Conservation (phyloP, 345 rosid genomes). For the Trapa incisa region DNA sequence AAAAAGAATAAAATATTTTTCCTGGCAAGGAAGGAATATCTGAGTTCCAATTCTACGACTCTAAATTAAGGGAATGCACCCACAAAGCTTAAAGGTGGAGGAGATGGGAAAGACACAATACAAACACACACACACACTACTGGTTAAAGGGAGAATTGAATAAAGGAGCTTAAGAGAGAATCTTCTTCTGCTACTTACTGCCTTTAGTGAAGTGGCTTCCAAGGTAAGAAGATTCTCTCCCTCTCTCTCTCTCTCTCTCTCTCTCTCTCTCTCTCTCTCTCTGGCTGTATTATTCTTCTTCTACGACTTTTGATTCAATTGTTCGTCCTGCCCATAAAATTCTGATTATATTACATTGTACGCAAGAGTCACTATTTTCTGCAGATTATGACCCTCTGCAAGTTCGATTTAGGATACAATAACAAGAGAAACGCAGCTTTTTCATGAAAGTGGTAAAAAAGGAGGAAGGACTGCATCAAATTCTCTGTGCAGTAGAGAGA, state of each 20-base stretch:
- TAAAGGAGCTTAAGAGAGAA: slow-evolving; percentile 34
- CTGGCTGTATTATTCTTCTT: background rate
- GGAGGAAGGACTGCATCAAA: slow-evolving; percentile 30
- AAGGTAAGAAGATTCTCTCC: slow-evolving; percentile 60
- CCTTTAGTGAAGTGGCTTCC: slow-evolving; percentile 65
- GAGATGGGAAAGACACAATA: background rate
- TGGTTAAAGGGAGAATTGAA: slow-evolving; percentile 14
- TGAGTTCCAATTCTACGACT: slow-evolving; percentile 72
- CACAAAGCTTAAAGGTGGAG: slow-evolving; percentile 33
- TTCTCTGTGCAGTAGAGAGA: slow-evolving; percentile 15
- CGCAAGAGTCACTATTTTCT: no score
- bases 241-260: slow-evolving; percentile 15
- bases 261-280: slow-evolving; percentile 13
- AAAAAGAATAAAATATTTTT: slow-evolving; percentile 37
- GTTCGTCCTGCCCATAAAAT: no score
- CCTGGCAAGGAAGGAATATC: slow-evolving; percentile 61
- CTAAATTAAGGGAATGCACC: slow-evolving; percentile 52
- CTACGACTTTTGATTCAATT: no score
- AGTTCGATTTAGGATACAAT: no score
- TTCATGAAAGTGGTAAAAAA: slow-evolving; percentile 7
- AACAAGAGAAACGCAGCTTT: slow-evolving; percentile 3
- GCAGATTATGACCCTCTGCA: no score
- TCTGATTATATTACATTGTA: no score
- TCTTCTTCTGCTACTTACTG: slow-evolving; percentile 41
- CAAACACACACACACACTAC: background rate